phyloP scores from a whole-genome alignment of 163 green algal species.

The Chlamydomonas reinhardtii region DNA sequence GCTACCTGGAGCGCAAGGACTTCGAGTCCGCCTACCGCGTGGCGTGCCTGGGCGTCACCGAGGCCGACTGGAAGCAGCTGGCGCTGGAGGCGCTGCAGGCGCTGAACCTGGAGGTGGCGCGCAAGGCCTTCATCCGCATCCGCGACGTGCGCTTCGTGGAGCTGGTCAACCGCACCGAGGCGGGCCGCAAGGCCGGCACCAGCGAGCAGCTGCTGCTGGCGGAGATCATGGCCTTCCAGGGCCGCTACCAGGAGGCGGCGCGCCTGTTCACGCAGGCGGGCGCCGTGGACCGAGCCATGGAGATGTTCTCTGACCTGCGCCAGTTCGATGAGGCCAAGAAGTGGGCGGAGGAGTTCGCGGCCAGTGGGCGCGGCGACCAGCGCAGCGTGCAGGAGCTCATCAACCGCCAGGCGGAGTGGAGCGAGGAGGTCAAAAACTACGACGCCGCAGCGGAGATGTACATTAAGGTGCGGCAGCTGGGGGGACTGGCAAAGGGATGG shows the following conservation, averaged over 20 bases:
- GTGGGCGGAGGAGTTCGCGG: constrained; percentile 76
- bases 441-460: constrained; percentile 85
- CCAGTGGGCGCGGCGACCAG: constrained; percentile 56
- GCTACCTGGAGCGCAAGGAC: constrained; percentile 71
- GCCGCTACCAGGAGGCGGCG: constrained; percentile 82
- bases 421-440: constrained; percentile 85
- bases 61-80: constrained; percentile 84
- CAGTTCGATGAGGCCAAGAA: constrained; percentile 87
- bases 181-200: constrained; percentile 56
- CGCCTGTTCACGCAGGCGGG: constrained; percentile 71
- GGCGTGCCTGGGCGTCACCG: constrained; percentile 87
- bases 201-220: constrained; percentile 72
- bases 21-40: constrained; percentile 80
- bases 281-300: constrained; percentile 73
- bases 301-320: constrained; percentile 88
- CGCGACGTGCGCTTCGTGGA: constrained; percentile 81
- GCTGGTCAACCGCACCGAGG: constrained; percentile 74
- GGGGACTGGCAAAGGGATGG: too few species aligned
- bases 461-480: constrained; percentile 66
- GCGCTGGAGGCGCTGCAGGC: constrained; percentile 74
- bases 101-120: constrained; percentile 79
- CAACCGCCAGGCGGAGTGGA: constrained; percentile 85
- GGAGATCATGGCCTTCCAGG: constrained; percentile 83
- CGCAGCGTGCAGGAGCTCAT: constrained; percentile 73
- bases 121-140: constrained; percentile 82